phyloP scores from a whole-genome alignment of 371 early-diverging fungal species.

The Rhizopus stolonifer region DNA sequence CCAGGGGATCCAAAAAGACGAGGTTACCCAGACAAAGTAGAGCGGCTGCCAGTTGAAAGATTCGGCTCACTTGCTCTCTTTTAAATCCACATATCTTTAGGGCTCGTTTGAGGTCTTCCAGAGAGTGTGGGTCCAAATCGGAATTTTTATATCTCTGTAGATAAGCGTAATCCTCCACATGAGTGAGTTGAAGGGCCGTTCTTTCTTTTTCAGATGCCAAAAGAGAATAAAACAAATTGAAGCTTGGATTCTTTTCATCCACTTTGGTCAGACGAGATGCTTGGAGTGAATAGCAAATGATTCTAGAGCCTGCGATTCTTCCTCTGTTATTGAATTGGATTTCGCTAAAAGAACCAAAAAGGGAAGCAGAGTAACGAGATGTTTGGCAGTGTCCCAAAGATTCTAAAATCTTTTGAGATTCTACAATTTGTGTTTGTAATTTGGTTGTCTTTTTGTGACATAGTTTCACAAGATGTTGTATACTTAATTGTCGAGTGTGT shows the following conservation, averaged over 20 bases:
- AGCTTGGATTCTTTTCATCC: conserved; percentile 69
- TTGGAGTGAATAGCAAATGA: conserved; percentile 90
- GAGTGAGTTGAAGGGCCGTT: conserved; percentile 24
- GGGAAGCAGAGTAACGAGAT: conserved; percentile 77
- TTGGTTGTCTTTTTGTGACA: conserved; percentile 77
- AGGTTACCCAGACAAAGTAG: conserved; percentile 92
- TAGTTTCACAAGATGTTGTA: conserved; percentile 70
- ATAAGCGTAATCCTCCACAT: conserved; percentile 23
- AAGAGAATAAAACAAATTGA: conserved; percentile 91
- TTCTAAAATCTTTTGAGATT: conserved; percentile 72
- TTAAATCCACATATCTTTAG: conserved; percentile 83
- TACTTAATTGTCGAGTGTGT: conserved; percentile 61
- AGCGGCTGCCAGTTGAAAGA: conserved; percentile 84
- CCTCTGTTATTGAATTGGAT: conserved; percentile 81
- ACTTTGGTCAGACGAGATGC: conserved; percentile 58
- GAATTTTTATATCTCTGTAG: conserved; percentile 18
- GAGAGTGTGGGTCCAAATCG: conserved; percentile 22
- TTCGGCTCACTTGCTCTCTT: conserved; percentile 74
- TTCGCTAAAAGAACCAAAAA: conserved; percentile 86
- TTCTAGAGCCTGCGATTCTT: conserved; percentile 62
- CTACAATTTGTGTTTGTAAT: conserved; percentile 69
- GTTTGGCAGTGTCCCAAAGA: conserved; percentile 86
- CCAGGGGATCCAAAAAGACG: conserved; percentile 67
- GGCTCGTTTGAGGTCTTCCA: conserved; percentile 63
- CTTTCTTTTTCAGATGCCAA: conserved; percentile 56